phyloP scores from a whole-genome alignment of 139 green algal species.

The Eudorina sp. region DNA sequence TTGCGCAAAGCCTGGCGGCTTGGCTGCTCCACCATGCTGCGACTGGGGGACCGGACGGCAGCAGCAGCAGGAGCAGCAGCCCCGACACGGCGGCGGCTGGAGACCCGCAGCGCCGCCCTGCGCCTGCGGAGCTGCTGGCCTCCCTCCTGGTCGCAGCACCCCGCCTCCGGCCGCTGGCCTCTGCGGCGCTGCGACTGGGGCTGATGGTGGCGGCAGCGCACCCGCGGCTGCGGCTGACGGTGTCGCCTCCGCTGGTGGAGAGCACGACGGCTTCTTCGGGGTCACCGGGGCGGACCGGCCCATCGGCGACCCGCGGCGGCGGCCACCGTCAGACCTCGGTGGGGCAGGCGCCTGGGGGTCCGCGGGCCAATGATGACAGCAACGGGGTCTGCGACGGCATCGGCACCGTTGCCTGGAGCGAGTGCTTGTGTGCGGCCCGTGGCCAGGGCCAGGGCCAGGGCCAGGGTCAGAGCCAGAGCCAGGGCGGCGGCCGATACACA shows the following conservation, averaged over 20 bases:
- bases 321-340: too few relatives aligned
- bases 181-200: not conserved
- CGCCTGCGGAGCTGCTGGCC: not conserved
- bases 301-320: not conserved
- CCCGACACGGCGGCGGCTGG: too few relatives aligned
- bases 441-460: too few relatives aligned
- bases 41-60: not conserved
- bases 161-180: not conserved
- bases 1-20: not conserved
- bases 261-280: not conserved
- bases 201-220: conserved; percentile 23
- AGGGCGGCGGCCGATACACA: not conserved
- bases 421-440: too few relatives aligned
- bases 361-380: not conserved
- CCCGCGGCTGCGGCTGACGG: not conserved
- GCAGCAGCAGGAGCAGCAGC: not conserved
- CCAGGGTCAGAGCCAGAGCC: not conserved
- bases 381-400: not conserved
- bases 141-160: not conserved
- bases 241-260: not conserved
- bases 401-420: too few relatives aligned
- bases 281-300: not conserved
- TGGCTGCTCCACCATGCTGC: conserved; percentile 1
- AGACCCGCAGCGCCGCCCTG: too few relatives aligned
- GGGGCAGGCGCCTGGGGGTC: not conserved